These are phyloP conservation scores for Rhododendron ferrugineum DNA, from an alignment of 148 eudicot genomes.

Conservation along the genomic window DNA sequence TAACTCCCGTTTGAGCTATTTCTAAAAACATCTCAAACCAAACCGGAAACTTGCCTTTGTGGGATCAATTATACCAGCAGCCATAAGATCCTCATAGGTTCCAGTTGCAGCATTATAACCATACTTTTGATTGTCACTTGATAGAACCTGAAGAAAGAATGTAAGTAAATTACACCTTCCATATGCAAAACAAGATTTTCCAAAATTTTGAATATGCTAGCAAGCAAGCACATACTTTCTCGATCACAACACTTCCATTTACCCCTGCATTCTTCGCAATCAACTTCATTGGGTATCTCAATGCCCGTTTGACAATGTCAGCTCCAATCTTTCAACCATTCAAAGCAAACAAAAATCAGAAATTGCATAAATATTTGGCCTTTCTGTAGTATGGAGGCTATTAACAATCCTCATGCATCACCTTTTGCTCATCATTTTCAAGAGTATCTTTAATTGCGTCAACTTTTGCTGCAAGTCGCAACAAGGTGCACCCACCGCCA, in stretches of 20 bases:
- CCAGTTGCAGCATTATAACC: conserved; percentile 69
- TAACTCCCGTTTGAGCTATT: background rate
- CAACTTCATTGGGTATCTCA: conserved; percentile 52
- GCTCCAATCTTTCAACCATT: conserved; percentile 47
- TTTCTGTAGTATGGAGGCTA: background rate
- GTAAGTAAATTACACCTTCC: background rate
- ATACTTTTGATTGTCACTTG: conserved; percentile 34
- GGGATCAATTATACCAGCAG: conserved; percentile 71
- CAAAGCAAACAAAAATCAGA: conserved; percentile 7
- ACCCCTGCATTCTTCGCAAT: conserved; percentile 69
- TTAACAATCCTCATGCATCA: conserved; percentile 4
- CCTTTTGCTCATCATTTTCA: conserved; percentile 62
- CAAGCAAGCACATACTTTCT: conserved; percentile 30
- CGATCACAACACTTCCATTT: conserved; percentile 58
- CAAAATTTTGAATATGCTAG: background rate
- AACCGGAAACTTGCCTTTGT: conserved; percentile 34
- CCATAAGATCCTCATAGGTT: conserved; percentile 64
- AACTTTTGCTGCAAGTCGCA: conserved; percentile 53
- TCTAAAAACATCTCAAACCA: background rate
- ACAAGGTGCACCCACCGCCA: conserved; percentile 73
- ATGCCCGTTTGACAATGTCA: conserved; percentile 30
- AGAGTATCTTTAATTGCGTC: conserved; percentile 47
- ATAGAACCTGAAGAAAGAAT: conserved; percentile 35
- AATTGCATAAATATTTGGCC: background rate
- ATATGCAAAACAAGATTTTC: background rate